A percentile compares a stretch with the other conserved stretches of the same genome.
phyloP scores from a whole-genome alignment of 176 grass and related monocot species.

The Luzula sylvatica region DNA sequence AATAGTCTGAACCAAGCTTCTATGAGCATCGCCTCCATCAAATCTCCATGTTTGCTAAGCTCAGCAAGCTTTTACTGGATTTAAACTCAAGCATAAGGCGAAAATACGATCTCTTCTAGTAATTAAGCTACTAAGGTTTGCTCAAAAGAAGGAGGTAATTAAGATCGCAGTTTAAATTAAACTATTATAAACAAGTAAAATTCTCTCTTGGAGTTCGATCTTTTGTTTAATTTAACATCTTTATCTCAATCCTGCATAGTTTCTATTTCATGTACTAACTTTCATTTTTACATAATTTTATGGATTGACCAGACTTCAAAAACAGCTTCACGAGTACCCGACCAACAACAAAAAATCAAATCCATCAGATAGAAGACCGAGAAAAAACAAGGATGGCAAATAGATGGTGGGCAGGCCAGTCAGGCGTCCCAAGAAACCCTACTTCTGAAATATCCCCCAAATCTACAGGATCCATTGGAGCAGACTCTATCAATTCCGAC shows the following conservation, averaged over 20 bases:
- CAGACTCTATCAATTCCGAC: slow-evolving; percentile 18
- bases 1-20: background rate
- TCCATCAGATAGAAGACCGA: slow-evolving; percentile 2
- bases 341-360: background rate
- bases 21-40: slow-evolving; percentile 1
- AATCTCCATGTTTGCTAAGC: background rate
- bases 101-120: background rate
- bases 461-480: slow-evolving; percentile 21
- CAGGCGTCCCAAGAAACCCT: slow-evolving; percentile 23
- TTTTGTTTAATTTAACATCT: background rate
- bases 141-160: background rate
- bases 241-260: background rate
- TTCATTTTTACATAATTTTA: slow-evolving; percentile 1
- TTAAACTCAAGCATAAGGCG: background rate
- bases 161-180: background rate
- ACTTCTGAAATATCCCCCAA: slow-evolving; percentile 27
- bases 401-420: slow-evolving; percentile 61
- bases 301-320: background rate
- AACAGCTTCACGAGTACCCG: background rate
- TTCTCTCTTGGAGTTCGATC: background rate
- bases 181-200: background rate
- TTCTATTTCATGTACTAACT: background rate
- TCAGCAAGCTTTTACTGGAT: too few relatives aligned
- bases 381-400: slow-evolving; percentile 41
- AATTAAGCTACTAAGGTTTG: slow-evolving; percentile 5